phyloP scores from a whole-genome alignment of 2,329 filamentous ascomycete species.

The Zasmidium citrigriseum region DNA sequence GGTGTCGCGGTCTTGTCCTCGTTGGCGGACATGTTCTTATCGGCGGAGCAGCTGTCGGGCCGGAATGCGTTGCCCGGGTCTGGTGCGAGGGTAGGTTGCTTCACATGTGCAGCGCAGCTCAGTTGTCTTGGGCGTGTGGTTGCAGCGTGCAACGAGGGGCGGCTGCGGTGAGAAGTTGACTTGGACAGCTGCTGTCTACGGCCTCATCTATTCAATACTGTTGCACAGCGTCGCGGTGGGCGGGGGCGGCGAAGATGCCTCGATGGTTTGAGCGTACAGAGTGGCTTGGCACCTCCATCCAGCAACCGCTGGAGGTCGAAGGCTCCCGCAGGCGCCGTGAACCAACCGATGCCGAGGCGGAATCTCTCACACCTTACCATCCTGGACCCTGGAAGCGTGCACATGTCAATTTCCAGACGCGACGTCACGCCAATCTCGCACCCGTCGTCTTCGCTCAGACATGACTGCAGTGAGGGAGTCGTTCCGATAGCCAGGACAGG shows the following conservation, averaged over 20 bases:
- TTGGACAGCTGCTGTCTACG: neutral
- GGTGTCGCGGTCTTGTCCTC: slow-evolving; percentile 18
- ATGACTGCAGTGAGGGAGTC: no score
- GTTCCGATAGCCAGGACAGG: neutral
- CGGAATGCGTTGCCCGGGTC: neutral
- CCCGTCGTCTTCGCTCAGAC: neutral
- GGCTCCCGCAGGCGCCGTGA: neutral
- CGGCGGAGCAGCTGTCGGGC: neutral
- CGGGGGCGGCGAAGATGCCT: neutral
- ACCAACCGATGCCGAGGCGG: neutral
- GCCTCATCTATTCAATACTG: neutral
- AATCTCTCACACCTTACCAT: neutral
- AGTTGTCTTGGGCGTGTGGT: neutral
- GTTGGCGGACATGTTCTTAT: slow-evolving; percentile 22
- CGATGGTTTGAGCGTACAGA: neutral
- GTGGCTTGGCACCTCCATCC: neutral
- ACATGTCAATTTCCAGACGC: neutral
- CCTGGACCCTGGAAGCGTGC: neutral
- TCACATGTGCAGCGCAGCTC: no score
- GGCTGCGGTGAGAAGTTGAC: neutral
- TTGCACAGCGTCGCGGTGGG: neutral
- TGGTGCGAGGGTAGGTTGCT: neutral
- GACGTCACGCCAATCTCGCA: neutral
- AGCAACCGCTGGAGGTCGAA: neutral
- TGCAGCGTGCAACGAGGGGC: neutral